Conservation (phyloP, 2,329 filamentous ascomycete species). For the Sarocladium kiliense region DNA sequence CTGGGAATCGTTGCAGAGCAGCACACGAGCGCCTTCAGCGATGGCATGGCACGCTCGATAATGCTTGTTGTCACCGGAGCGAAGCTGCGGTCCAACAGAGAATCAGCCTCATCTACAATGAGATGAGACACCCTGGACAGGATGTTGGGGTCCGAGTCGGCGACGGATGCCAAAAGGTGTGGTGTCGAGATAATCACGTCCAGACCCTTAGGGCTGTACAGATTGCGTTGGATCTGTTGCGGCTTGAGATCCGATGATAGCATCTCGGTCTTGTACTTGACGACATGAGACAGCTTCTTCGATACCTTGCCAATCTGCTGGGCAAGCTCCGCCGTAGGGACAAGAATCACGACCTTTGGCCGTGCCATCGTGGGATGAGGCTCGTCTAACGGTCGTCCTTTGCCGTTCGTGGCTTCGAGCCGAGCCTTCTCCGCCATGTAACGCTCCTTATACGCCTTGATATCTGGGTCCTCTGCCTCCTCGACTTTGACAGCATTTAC, state of each 20-base stretch:
- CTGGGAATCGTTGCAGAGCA: slow-evolving; percentile 96
- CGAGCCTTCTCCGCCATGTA: slow-evolving; percentile 51
- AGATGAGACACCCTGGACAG: slow-evolving; percentile 87
- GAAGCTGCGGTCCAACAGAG: slow-evolving; percentile 90
- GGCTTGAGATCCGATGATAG: slow-evolving; percentile 74
- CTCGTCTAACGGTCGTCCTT: slow-evolving; percentile 62
- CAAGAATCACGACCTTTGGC: slow-evolving; percentile 77
- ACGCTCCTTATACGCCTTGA: slow-evolving; percentile 52
- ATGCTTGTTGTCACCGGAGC: slow-evolving; percentile 75
- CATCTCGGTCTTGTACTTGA: slow-evolving; percentile 81
- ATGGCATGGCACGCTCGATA: slow-evolving; percentile 75
- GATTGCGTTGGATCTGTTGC: slow-evolving; percentile 73
- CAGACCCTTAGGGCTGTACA: slow-evolving; percentile 77
- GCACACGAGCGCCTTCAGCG: slow-evolving; percentile 78
- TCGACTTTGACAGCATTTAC: slow-evolving; percentile 80
- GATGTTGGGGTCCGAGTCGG: slow-evolving; percentile 83
- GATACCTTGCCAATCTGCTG: slow-evolving; percentile 76
- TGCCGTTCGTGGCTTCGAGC: slow-evolving; percentile 50
- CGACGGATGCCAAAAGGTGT: slow-evolving; percentile 82
- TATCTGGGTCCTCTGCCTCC: slow-evolving; percentile 55
- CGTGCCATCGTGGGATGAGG: slow-evolving; percentile 70
- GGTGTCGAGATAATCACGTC: slow-evolving; percentile 86
- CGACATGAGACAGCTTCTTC: slow-evolving; percentile 75
- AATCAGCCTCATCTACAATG: slow-evolving; percentile 93
- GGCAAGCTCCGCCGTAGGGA: slow-evolving; percentile 90